phyloP scores from a whole-genome alignment of 2,329 filamentous ascomycete genomes.

The Botrytis tulipae region DNA sequence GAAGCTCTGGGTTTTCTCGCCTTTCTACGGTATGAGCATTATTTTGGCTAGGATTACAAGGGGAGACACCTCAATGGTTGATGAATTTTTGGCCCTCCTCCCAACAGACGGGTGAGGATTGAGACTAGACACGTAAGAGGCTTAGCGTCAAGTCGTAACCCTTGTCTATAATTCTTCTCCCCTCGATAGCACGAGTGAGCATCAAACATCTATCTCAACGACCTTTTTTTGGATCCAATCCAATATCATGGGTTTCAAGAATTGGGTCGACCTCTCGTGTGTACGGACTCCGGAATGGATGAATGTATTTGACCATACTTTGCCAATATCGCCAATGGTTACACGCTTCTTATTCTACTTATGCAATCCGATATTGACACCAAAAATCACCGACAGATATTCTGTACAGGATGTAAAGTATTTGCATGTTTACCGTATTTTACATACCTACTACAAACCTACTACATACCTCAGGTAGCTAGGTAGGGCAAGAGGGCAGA shows the following conservation, averaged over 20 bases:
- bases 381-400: background rate
- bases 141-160: background rate
- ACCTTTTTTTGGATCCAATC: constrained; percentile 4
- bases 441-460: background rate
- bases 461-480: background rate
- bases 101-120: constrained; percentile 19
- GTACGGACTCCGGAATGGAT: background rate
- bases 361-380: background rate
- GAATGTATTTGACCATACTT: background rate
- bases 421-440: background rate
- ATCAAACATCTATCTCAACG: constrained; percentile 14
- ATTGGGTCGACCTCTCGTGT: background rate
- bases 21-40: background rate
- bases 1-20: constrained; percentile 4
- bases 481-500: background rate
- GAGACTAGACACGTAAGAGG: constrained; percentile 11
- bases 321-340: background rate
- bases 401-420: background rate
- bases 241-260: background rate
- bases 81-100: constrained; percentile 18
- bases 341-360: background rate
- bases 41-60: constrained; percentile 17
- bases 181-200: constrained; percentile 1
- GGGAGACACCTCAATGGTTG: constrained; percentile 17
- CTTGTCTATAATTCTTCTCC: background rate